Evolutionary conservation across 73 alveolate genomes (phyloP).

Genomic region (Paramecium octaurelia): DNA sequence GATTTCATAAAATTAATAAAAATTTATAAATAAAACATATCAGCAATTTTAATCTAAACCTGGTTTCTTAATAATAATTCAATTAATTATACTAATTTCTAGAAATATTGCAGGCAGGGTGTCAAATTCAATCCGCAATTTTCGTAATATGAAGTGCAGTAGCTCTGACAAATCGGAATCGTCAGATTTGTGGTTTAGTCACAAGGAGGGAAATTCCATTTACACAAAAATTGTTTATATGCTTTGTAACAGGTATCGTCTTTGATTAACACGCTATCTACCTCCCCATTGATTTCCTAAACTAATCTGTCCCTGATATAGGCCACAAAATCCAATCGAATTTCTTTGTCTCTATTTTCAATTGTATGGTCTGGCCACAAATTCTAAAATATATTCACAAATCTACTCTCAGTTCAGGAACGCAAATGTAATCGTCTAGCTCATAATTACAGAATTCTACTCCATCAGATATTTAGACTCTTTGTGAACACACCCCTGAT

Average conservation of each 20-base stretch:
- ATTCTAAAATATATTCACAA: background rate
- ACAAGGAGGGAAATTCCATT: constrained; percentile 46
- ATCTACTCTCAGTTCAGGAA: background rate
- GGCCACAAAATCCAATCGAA: background rate
- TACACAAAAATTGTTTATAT: background rate
- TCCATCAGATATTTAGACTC: background rate
- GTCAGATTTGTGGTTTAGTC: background rate
- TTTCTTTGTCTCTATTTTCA: background rate
- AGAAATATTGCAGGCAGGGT: background rate
- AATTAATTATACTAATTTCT: background rate
- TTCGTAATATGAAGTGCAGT: background rate
- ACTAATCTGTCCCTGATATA: background rate
- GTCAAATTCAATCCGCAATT: background rate
- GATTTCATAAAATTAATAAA: background rate
- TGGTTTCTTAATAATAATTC: background rate
- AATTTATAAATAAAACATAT: background rate
- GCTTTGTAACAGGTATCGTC: constrained; percentile 14
- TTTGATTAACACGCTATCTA: background rate
- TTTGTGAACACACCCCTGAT: background rate
- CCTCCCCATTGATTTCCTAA: background rate
- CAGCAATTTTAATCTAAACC: constrained; percentile 37
- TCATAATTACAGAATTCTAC: background rate
- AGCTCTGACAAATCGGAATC: background rate
- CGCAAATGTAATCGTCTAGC: background rate
- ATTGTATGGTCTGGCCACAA: constrained; percentile 25